phyloP scores from a whole-genome alignment of 1,284 basidiomycete genomes.

The Inonotus hispidus region DNA sequence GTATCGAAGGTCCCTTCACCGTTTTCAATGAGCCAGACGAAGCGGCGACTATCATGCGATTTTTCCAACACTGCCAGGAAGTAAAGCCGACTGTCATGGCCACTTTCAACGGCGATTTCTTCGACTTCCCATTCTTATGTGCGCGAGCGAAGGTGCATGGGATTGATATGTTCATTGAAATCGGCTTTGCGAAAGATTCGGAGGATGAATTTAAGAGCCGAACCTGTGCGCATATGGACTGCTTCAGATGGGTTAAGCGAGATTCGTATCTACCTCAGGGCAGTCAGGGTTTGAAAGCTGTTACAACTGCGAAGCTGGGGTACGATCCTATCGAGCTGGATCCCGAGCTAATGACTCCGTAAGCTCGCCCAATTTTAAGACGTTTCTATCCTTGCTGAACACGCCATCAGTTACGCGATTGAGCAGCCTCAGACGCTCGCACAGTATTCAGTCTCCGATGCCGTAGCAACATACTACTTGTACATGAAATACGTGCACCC shows the following conservation, averaged over 20 bases:
- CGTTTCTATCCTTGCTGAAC: background rate
- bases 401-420: conserved; percentile 75
- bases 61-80: conserved; percentile 93
- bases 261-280: conserved; percentile 99
- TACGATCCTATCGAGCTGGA: conserved; percentile 98
- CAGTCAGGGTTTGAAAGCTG: conserved; percentile 97
- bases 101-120: conserved; percentile 99
- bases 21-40: conserved; percentile 96
- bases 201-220: conserved; percentile 97
- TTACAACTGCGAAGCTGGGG: conserved; percentile 94
- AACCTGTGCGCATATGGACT: conserved; percentile 97
- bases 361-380: conserved; percentile 29
- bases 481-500: conserved; percentile 99
- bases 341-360: conserved; percentile 99
- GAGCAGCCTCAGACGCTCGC: conserved; percentile 95
- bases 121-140: conserved; percentile 98
- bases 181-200: conserved; percentile 85
- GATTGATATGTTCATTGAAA: conserved; percentile 96
- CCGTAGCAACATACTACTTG: conserved; percentile 98
- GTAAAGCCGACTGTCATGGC: conserved; percentile 96
- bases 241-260: conserved; percentile 99
- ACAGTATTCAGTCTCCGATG: conserved; percentile 99
- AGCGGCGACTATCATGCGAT: conserved; percentile 75
- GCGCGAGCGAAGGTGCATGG: conserved; percentile 85
- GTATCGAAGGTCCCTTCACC: conserved; percentile 96